These are phyloP conservation scores for Quercus variabilis DNA, from an alignment of 306 rosid species.

Conservation along the genomic window DNA sequence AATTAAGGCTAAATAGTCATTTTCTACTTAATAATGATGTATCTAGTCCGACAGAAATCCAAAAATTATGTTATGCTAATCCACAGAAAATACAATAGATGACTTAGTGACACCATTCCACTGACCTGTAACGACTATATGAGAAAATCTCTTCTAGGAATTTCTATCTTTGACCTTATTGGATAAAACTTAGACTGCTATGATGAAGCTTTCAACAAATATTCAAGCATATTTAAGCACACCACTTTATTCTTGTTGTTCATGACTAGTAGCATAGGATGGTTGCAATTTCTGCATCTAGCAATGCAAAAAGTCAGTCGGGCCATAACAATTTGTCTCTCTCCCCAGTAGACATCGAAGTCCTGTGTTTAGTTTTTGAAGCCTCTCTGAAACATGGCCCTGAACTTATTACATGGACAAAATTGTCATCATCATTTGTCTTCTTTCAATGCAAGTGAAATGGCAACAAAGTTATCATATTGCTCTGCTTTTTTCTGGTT, in stretches of 20 bases:
- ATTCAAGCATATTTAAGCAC: background rate
- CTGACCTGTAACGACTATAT: background rate
- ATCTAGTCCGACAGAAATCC: background rate
- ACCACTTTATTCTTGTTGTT: background rate
- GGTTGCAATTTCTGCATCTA: background rate
- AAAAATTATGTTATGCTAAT: background rate
- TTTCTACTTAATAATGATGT: too few species aligned
- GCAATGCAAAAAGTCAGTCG: background rate
- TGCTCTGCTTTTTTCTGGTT: background rate
- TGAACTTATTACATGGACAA: background rate
- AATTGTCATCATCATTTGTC: background rate
- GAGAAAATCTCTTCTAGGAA: too few species aligned
- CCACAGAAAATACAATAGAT: background rate
- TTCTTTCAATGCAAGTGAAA: background rate
- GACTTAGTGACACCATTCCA: background rate
- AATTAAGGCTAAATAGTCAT: too few species aligned
- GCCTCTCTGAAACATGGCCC: background rate
- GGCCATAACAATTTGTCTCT: background rate
- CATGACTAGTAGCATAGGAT: background rate
- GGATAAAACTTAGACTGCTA: background rate
- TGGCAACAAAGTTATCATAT: too few species aligned
- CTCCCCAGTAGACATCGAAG: background rate
- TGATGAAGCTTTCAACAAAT: background rate
- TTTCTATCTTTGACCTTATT: background rate
- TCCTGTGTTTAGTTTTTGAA: background rate